Evolutionary conservation across 768 basidiomycete species (phyloP).

Genomic region (Strobilomyces confusus): DNA sequence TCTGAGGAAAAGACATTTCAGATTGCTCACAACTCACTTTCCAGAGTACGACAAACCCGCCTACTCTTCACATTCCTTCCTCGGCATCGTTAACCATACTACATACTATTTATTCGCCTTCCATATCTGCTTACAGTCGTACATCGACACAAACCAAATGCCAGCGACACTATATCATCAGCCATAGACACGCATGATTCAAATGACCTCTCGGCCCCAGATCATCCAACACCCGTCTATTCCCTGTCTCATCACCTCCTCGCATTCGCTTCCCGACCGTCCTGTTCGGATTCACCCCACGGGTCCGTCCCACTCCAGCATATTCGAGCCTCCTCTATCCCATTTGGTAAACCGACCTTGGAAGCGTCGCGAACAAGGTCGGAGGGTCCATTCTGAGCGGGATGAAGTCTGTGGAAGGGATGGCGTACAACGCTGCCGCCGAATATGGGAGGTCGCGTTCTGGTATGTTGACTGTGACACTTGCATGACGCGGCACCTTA

Average conservation of each 20-base stretch:
- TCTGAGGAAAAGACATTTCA: not conserved
- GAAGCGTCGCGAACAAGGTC: slow-evolving; percentile 53
- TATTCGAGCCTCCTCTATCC: slow-evolving; percentile 18
- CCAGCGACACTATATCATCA: slow-evolving; percentile 39
- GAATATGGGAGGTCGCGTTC: slow-evolving; percentile 37
- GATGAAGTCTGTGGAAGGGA: slow-evolving; percentile 41
- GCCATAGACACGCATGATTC: slow-evolving; percentile 27
- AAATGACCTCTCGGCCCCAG: slow-evolving; percentile 12
- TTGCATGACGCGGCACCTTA: slow-evolving; percentile 14
- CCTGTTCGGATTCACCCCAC: slow-evolving; percentile 23
- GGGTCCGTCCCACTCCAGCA: slow-evolving; percentile 18
- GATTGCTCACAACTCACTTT: slow-evolving; percentile 1
- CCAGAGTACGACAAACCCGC: slow-evolving; percentile 56
- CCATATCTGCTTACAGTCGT: slow-evolving; percentile 43
- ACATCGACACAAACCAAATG: slow-evolving; percentile 33
- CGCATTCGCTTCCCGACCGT: slow-evolving; percentile 45
- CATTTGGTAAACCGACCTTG: slow-evolving; percentile 44
- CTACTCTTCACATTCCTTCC: slow-evolving; percentile 54
- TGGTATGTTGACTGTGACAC: slow-evolving; percentile 5
- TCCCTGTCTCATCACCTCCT: slow-evolving; percentile 50
- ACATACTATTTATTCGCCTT: slow-evolving; percentile 44
- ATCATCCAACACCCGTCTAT: slow-evolving; percentile 48
- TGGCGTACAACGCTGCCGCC: slow-evolving; percentile 49
- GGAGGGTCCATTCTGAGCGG: slow-evolving; percentile 59
- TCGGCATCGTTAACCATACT: slow-evolving; percentile 49